phyloP scores from a whole-genome alignment of 371 early-diverging fungal genomes.

The Rhizopus microsporus region DNA sequence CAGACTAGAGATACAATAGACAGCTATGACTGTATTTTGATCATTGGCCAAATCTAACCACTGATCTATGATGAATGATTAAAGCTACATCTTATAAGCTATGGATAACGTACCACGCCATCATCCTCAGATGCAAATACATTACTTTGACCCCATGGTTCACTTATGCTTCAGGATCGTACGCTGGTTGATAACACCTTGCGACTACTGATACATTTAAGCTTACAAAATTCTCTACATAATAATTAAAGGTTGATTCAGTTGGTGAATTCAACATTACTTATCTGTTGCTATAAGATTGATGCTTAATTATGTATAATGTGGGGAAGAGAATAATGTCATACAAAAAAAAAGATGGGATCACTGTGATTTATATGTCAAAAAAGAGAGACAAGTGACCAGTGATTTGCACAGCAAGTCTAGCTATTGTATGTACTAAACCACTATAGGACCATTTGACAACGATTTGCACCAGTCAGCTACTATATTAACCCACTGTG shows the following conservation, averaged over 20 bases:
- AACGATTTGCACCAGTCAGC: too few species aligned
- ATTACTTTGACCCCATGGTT: constrained; percentile 50
- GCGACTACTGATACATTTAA: constrained; percentile 83
- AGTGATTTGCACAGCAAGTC: neutral
- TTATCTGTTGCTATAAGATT: constrained; percentile 59
- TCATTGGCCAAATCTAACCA: constrained; percentile 69
- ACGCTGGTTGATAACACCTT: constrained; percentile 86
- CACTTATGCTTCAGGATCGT: constrained; percentile 64
- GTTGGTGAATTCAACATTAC: constrained; percentile 91
- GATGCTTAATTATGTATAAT: constrained; percentile 3
- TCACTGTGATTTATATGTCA: too few species aligned
- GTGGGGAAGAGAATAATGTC: neutral
- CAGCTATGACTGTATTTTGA: constrained; percentile 67
- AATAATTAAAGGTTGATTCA: constrained; percentile 75
- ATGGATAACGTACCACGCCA: constrained; percentile 49
- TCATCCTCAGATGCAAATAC: constrained; percentile 58
- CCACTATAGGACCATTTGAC: too few species aligned
- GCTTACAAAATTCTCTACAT: constrained; percentile 73
- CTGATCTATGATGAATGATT: constrained; percentile 60
- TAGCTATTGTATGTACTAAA: too few species aligned
- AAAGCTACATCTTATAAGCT: constrained; percentile 54
- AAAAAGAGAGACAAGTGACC: too few species aligned
- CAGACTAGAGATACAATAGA: constrained; percentile 88
- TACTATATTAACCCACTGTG: too few species aligned
- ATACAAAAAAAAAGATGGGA: too few species aligned